Base-by-base conservation (phyloP, 805 yeast genomes). In the Sugiyamaella qingdaonensis region DNA sequence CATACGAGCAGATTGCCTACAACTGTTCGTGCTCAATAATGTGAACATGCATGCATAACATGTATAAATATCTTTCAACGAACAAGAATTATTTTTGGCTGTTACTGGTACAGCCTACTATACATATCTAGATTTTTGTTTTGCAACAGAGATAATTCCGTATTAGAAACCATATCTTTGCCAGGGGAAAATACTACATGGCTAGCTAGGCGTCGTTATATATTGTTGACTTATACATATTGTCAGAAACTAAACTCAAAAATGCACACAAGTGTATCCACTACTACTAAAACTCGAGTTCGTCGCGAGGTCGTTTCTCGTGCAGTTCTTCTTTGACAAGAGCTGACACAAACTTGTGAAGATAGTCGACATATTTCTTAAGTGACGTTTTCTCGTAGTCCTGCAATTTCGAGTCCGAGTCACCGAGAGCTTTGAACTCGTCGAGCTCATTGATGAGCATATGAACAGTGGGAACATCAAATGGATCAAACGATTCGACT, bases 381-480 rank as follows among this genome's bases (percentile, higher is more conserved):
- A 92, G 70, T 35, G 84, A 73, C 0, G 96, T 86, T 58, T 79
- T 79, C 54, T 82, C 85, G 69, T 76, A 82, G 62, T 81, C 85
- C 11, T 50, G 44, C 13, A 33, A 4, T n/a, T 19, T 18, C 13
- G 41, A 16, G 4, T 41, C 41, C 27, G 42, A 10, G 34, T 66
- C 61, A 24, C 66, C 64, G 3, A 69, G 48, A 39, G 64, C 65
- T 8, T 49, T 51, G 33, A 52, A 61, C 19, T 61, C 59, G 48
- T 81, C 87, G 58, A 85, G 75, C 63, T 90, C 91, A 24, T 73
- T 70, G 54, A 86, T 84, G 21, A 92, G 69, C 36, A 73, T 73
- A 48, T 80, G 72, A 54, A 91, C 72, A 56, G 83, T 87, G 14
- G 98, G 98, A 1, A 95, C 91, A 10, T 73, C 74, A 58, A 78